Evolutionary conservation across 805 yeast species (phyloP).

Genomic region (Wickerhamomyces queroliae): DNA sequence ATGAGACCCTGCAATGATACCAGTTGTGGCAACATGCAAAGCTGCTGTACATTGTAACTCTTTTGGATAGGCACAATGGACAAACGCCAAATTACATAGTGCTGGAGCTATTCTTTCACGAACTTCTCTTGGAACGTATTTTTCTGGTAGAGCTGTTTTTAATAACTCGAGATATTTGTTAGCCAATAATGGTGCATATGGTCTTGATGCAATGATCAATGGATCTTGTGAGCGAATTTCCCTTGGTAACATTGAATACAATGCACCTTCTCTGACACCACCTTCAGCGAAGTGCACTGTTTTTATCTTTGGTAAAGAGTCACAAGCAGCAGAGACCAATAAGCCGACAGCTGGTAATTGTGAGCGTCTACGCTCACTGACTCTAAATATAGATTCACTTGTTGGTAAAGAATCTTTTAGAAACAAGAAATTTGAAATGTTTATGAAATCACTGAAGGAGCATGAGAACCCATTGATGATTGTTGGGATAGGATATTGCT

Average conservation of each 20-base stretch:
- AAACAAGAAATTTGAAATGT: conserved; percentile 45
- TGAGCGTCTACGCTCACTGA: conserved; percentile 57
- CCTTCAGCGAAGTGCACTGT: conserved; percentile 70
- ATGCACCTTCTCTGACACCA: conserved; percentile 72
- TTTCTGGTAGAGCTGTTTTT: conserved; percentile 50
- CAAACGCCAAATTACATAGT: conserved; percentile 67
- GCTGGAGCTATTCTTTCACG: conserved; percentile 60
- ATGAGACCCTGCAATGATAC: conserved; percentile 69
- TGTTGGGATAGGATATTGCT: conserved; percentile 61
- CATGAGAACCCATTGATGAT: conserved; percentile 66
- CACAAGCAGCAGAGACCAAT: conserved; percentile 55
- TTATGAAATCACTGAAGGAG: conserved; percentile 43
- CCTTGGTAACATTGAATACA: conserved; percentile 56
- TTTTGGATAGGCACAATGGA: conserved; percentile 71
- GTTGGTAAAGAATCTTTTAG: conserved; percentile 42
- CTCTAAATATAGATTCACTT: conserved; percentile 47
- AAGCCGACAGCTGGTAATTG: conserved; percentile 70
- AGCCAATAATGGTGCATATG: conserved; percentile 64
- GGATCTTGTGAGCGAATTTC: conserved; percentile 64
- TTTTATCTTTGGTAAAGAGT: conserved; percentile 52
- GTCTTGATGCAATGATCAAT: conserved; percentile 58
- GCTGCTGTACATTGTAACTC: conserved; percentile 75
- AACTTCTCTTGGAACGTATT: conserved; percentile 52
- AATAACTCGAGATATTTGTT: conserved; percentile 49
- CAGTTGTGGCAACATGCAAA: conserved; percentile 65